Evolutionary conservation across 768 basidiomycete genomes (phyloP), one percentile per base, ranked within the genome.

Genomic region (Coprinopsis sp.): DNA sequence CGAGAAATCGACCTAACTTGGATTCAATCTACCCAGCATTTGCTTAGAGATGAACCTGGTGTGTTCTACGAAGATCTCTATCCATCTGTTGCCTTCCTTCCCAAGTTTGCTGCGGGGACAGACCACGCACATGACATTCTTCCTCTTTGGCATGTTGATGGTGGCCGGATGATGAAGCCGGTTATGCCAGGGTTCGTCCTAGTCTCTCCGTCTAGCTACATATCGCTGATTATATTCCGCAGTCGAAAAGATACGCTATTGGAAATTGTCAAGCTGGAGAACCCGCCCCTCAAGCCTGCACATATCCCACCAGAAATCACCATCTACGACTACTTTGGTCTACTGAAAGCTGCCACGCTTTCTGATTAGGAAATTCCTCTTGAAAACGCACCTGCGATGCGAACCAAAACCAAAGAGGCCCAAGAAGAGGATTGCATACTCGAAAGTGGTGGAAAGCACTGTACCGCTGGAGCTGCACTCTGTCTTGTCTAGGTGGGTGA

Each of bases 41-140:
- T 73, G 53, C 72, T 86, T 12, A 74, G 82, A 30, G 74, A 70
- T 4, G 83, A 84, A 56, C 57, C 68, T 2, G 82, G 83, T 1
- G 71, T 80, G 7, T 84, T 76, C 63, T 84, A 81, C 54, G 69
- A 79, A 40, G 82, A 84, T 56, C 69, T 84, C 21, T 86, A 79
- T 55, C 74, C 77, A 11, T 67, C 82, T 41, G 68, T 84, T 43
- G 74, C 71, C 52, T 74, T 76, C 61, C 69, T 83, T 1, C 82
- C 81, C 7, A 74, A 75, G 30, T 78, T 74, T 52, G 68, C 71
- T 6, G 62, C 61, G 46, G 43, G 46, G n/a, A 42, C 51, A 23
- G 31, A 52, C 18, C 54, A 61, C 0, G 60, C 64, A 1, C 61
- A 60, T 6, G 73, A 77, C 52, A 68, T 72, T 57, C 71, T 81